Evolutionary conservation across 306 rosid species (phyloP).

Genomic region (Cucurbita ficifolia): DNA sequence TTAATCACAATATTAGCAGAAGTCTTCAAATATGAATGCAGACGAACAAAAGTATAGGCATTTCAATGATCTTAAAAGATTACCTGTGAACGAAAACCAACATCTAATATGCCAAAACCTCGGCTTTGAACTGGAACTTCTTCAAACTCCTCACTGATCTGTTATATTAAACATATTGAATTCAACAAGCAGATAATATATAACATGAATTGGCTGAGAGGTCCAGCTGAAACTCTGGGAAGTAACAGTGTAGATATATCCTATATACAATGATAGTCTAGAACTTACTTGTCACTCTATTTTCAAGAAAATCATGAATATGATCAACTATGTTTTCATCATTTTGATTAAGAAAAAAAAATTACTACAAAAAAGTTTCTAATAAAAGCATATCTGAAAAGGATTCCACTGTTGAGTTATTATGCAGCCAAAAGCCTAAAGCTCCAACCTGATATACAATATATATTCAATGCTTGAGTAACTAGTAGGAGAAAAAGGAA

Average conservation of each 20-base stretch:
- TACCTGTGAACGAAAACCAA: conserved; percentile 85
- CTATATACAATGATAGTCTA: neutral
- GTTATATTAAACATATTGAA: conserved; percentile 15
- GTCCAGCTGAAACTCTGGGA: conserved; percentile 6
- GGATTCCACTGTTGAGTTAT: neutral
- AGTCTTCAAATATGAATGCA: neutral
- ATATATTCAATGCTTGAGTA: neutral
- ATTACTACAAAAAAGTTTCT: neutral
- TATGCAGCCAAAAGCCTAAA: neutral
- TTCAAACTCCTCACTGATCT: conserved; percentile 90
- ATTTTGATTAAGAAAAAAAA: neutral
- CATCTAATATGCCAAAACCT: conserved; percentile 94
- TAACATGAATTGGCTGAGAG: neutral
- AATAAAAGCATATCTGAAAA: neutral
- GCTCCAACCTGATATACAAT: neutral
- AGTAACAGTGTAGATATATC: neutral
- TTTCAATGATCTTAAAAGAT: neutral
- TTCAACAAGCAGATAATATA: conserved; percentile 9
- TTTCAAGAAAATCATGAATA: neutral
- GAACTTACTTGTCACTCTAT: neutral
- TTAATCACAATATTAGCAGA: neutral
- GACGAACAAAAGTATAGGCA: neutral
- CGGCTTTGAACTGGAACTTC: conserved; percentile 94
- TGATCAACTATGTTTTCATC: neutral
- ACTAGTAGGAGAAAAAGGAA: neutral